Conservation (phyloP, 176 grass and related monocot species). For the Aegilops tauschii region DNA sequence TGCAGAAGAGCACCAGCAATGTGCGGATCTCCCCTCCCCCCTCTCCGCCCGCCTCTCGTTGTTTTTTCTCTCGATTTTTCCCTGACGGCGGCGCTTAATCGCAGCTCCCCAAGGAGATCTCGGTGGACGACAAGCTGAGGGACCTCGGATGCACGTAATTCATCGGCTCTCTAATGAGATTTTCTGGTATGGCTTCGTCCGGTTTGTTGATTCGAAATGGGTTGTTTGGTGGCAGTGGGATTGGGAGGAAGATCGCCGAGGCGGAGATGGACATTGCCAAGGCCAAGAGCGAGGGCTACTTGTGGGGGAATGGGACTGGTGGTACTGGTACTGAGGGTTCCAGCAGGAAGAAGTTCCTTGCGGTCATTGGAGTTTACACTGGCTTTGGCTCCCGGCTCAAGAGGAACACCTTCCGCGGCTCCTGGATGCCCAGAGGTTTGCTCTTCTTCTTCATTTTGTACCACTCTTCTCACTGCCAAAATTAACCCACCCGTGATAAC, state of each 20-base stretch:
- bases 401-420: conserved; percentile 78
- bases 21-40: conserved; percentile 45
- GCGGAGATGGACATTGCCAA: conserved; percentile 87
- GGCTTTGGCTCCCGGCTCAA: conserved; percentile 91
- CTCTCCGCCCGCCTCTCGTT: neutral
- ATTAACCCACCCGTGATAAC: neutral
- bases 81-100: neutral
- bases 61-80: neutral
- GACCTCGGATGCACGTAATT: conserved; percentile 90
- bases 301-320: conserved; percentile 60
- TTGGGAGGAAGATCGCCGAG: conserved; percentile 77
- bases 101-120: conserved; percentile 77
- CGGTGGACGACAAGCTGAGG: conserved; percentile 90
- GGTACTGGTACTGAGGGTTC: neutral
- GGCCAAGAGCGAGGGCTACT: conserved; percentile 88
- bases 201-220: conserved; percentile 4
- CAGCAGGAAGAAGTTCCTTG: conserved; percentile 59
- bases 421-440: conserved; percentile 96
- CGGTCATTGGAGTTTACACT: conserved; percentile 92
- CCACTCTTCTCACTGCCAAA: neutral
- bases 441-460: neutral
- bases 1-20: conserved; percentile 76
- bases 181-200: neutral
- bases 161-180: neutral
- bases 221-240: conserved; percentile 48